Percentiles rank a stretch among this genome's conserved stretches.
Conservation (phyloP, 2,329 filamentous ascomycete genomes). For the Botrytis paeoniae region DNA sequence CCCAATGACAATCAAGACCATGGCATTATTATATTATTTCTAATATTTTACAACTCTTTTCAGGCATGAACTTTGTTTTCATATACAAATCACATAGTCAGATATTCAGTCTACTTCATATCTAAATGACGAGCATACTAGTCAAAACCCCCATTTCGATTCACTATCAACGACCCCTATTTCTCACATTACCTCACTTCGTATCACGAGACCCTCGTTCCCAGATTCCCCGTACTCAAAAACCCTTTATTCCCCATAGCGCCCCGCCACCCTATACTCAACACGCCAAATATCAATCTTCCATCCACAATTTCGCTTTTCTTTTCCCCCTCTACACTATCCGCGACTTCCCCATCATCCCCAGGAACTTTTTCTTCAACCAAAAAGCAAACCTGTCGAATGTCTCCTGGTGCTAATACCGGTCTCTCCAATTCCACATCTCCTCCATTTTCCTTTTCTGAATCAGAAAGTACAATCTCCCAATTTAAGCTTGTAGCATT, state of each 20-base stretch:
- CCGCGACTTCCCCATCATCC: conserved; percentile 32
- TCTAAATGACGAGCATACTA: background rate
- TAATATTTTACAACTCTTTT: background rate
- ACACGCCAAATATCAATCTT: conserved; percentile 69
- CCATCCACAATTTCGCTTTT: conserved; percentile 48
- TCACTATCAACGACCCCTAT: no score
- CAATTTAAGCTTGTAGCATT: conserved; percentile 56
- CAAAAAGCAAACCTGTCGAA: conserved; percentile 64
- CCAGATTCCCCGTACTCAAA: conserved; percentile 80
- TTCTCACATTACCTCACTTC: background rate
- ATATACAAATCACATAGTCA: background rate
- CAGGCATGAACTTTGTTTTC: background rate
- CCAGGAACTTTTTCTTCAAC: conserved; percentile 43
- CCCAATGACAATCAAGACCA: background rate
- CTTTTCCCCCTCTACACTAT: conserved; percentile 25
- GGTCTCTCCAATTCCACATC: conserved; percentile 50
- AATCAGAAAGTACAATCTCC: conserved; percentile 38
- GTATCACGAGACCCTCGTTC: conserved; percentile 42
- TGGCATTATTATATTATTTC: background rate
- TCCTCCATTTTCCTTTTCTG: conserved; percentile 25
- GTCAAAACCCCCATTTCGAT: background rate
- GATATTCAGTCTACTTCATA: background rate
- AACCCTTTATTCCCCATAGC: conserved; percentile 87
- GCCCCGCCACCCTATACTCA: conserved; percentile 84
- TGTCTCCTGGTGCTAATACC: conserved; percentile 59